These are phyloP conservation scores for Vaucheria bursata DNA, from an alignment of 352 stramenopile genomes.

Conservation along the genomic window DNA sequence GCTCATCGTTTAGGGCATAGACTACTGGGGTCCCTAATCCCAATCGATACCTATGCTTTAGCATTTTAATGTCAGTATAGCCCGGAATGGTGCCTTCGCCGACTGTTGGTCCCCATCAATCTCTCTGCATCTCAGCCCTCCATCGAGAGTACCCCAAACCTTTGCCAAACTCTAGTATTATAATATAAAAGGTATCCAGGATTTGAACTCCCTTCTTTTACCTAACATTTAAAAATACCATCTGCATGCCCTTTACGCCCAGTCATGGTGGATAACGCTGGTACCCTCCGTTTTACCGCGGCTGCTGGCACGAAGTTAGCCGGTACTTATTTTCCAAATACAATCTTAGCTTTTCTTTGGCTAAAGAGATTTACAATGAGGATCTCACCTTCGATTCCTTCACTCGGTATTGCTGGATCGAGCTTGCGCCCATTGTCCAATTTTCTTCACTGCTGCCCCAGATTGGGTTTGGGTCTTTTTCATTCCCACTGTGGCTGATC, in stretches of 20 bases:
- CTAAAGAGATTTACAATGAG: neutral
- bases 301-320: conserved; percentile 47
- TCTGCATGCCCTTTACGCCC: conserved; percentile 50
- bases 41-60: neutral
- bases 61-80: neutral
- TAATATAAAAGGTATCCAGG: no score
- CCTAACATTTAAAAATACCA: no score
- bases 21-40: conserved; percentile 13
- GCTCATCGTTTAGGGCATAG: neutral
- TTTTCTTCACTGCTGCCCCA: conserved; percentile 47
- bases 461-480: conserved; percentile 45
- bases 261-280: conserved; percentile 49
- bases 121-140: conserved; percentile 13
- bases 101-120: conserved; percentile 4
- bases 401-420: conserved; percentile 49
- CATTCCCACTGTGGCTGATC: conserved; percentile 44
- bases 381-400: conserved; percentile 15
- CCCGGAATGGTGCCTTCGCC: neutral
- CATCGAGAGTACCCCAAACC: neutral
- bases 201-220: no score
- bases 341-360: neutral
- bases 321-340: conserved; percentile 6
- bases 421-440: conserved; percentile 48
- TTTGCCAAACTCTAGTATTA: neutral
- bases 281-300: conserved; percentile 46